A percentile compares a stretch with the other conserved stretches of the same genome.
Evolutionary conservation across 2,329 filamentous ascomycete species (phyloP).

Genomic region (Microsporum audouinii): DNA sequence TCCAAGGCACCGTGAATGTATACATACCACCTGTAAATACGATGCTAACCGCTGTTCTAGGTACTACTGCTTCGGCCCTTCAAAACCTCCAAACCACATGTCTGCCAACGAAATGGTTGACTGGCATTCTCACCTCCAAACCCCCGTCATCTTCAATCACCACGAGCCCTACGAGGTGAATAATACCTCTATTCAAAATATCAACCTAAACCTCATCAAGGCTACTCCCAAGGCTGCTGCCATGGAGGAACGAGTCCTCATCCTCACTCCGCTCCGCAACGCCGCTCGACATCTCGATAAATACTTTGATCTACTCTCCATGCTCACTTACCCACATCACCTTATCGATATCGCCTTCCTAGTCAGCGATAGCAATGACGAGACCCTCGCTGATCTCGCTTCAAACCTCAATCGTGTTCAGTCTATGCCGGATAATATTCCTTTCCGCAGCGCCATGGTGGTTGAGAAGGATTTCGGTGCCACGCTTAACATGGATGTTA

Average conservation of each 20-base stretch:
- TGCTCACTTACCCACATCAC: conserved; percentile 86
- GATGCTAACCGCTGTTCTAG: conserved; percentile 37
- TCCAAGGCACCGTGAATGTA: not conserved
- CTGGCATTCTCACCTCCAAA: conserved; percentile 81
- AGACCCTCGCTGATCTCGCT: conserved; percentile 76
- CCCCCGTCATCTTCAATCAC: conserved; percentile 92
- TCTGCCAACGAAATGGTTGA: conserved; percentile 76
- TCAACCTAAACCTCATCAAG: conserved; percentile 74
- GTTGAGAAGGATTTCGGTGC: conserved; percentile 86
- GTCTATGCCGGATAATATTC: conserved; percentile 48
- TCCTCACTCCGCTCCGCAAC: conserved; percentile 87
- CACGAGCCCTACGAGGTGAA: conserved; percentile 81
- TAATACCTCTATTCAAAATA: conserved; percentile 60
- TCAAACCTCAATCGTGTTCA: conserved; percentile 83
- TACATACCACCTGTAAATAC: no score
- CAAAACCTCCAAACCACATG: conserved; percentile 95
- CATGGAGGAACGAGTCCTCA: conserved; percentile 78
- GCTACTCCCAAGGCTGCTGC: conserved; percentile 66
- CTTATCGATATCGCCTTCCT: conserved; percentile 93
- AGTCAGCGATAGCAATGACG: conserved; percentile 81
- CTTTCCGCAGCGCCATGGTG: conserved; percentile 76
- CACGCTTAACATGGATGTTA: conserved; percentile 59
- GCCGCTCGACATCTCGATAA: conserved; percentile 70
- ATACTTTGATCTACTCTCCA: conserved; percentile 84
- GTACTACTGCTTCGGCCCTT: conserved; percentile 94